phyloP scores from a whole-genome alignment of 768 basidiomycete species.

The Agrocybe pediades region DNA sequence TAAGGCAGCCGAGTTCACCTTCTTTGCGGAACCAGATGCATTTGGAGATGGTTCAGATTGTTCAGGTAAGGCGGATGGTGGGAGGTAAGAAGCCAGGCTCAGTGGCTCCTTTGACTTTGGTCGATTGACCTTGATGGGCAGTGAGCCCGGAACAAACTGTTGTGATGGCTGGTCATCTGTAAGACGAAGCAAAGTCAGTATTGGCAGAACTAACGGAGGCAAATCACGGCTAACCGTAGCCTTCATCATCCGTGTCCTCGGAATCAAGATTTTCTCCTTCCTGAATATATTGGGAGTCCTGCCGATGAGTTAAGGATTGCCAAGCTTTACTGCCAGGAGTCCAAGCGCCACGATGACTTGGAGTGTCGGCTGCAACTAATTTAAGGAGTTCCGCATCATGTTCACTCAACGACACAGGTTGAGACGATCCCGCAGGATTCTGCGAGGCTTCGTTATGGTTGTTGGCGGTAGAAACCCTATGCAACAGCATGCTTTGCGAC shows the following conservation, averaged over 20 bases:
- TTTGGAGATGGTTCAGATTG: slow-evolving; percentile 29
- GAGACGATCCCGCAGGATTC: slow-evolving; percentile 16
- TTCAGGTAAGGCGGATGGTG: slow-evolving; percentile 44
- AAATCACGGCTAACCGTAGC: background rate
- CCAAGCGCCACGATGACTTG: slow-evolving; percentile 76
- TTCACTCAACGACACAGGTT: slow-evolving; percentile 17
- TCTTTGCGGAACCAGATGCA: slow-evolving; percentile 25
- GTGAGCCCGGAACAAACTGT: slow-evolving; percentile 48
- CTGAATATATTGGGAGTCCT: slow-evolving; percentile 27
- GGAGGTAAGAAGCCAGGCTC: slow-evolving; percentile 60
- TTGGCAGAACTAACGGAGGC: background rate
- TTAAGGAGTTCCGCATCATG: slow-evolving; percentile 48
- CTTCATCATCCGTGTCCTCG: slow-evolving; percentile 5
- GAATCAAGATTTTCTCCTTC: slow-evolving; percentile 25
- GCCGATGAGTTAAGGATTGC: slow-evolving; percentile 55
- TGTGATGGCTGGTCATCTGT: background rate
- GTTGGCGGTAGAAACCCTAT: slow-evolving; percentile 19
- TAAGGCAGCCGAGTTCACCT: slow-evolving; percentile 45
- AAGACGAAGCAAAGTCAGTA: slow-evolving; percentile 1
- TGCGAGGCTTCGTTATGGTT: slow-evolving; percentile 12
- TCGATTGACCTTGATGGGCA: slow-evolving; percentile 63
- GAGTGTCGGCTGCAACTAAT: slow-evolving; percentile 68
- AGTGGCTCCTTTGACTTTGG: slow-evolving; percentile 37
- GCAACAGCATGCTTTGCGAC: slow-evolving; percentile 33
- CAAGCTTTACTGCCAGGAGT: slow-evolving; percentile 63